phyloP scores from a whole-genome alignment of 2,329 filamentous ascomycete genomes.

The Metarhizium sp. region DNA sequence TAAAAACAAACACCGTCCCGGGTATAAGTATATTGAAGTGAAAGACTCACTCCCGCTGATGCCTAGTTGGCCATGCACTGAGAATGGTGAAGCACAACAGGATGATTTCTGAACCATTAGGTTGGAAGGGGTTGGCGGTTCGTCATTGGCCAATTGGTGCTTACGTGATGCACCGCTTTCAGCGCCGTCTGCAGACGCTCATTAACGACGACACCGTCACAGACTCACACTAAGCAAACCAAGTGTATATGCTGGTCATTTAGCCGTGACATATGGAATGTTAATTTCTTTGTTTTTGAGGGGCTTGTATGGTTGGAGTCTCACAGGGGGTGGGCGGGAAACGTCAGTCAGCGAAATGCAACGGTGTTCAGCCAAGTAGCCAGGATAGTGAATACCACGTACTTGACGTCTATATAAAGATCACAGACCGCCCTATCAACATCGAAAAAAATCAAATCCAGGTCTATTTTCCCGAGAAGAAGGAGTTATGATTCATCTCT shows the following conservation, averaged over 20 bases:
- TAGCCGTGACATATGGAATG: too few relatives aligned
- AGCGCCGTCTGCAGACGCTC: neutral
- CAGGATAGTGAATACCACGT: too few relatives aligned
- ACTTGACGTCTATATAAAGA: too few relatives aligned
- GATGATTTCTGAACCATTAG: neutral
- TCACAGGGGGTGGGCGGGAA: too few relatives aligned
- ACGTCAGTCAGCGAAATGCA: too few relatives aligned
- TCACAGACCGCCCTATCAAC: too few relatives aligned
- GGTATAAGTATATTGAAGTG: neutral
- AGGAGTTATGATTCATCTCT: too few relatives aligned
- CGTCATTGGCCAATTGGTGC: conserved; percentile 6
- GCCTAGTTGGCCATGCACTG: neutral
- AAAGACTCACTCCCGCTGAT: conserved; percentile 3
- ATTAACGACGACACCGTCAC: neutral
- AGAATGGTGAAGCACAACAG: conserved; percentile 1
- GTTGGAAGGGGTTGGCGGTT: neutral
- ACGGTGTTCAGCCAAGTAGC: too few relatives aligned
- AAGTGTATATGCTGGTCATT: neutral
- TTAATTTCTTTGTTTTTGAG: too few relatives aligned
- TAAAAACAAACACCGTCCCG: neutral
- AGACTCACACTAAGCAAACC: neutral
- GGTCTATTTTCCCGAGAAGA: too few relatives aligned
- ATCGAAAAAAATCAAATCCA: too few relatives aligned
- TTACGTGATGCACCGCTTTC: conserved; percentile 8
- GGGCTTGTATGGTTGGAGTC: too few relatives aligned